Evolutionary conservation across 441 rosid species (phyloP).

Genomic region (Francoa sonchifolia): DNA sequence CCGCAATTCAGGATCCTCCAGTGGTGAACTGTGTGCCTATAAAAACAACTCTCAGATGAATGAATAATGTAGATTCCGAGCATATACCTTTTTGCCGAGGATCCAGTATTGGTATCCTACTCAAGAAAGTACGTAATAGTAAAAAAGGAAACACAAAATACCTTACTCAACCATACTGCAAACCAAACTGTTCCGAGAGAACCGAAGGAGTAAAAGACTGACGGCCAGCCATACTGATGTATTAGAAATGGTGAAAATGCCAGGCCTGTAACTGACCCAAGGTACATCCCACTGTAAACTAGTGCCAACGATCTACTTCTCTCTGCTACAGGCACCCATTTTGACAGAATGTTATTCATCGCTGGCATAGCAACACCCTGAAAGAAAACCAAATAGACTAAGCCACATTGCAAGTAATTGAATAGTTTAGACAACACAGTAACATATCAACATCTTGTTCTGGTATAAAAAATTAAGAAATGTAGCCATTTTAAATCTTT

Average conservation of each 20-base stretch:
- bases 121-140: background rate
- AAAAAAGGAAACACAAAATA: constrained; percentile 10
- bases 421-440: background rate
- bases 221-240: constrained; percentile 89
- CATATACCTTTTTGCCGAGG: no score
- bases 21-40: constrained; percentile 79
- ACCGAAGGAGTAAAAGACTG: constrained; percentile 86
- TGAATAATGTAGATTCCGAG: no score
- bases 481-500: background rate
- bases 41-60: constrained; percentile 10
- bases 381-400: constrained; percentile 1
- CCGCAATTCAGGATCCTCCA: constrained; percentile 59
- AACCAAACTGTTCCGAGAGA: constrained; percentile 87
- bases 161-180: constrained; percentile 67
- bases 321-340: constrained; percentile 90
- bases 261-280: constrained; percentile 83
- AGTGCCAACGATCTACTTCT: constrained; percentile 85
- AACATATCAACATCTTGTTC: background rate
- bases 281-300: constrained; percentile 90
- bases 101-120: no score
- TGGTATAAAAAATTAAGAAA: background rate
- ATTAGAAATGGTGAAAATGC: constrained; percentile 85
- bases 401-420: background rate
- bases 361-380: constrained; percentile 99
- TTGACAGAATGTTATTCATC: constrained; percentile 81